Base-by-base conservation (phyloP, 202 grass and related monocot species). In the Panicum hallii region DNA sequence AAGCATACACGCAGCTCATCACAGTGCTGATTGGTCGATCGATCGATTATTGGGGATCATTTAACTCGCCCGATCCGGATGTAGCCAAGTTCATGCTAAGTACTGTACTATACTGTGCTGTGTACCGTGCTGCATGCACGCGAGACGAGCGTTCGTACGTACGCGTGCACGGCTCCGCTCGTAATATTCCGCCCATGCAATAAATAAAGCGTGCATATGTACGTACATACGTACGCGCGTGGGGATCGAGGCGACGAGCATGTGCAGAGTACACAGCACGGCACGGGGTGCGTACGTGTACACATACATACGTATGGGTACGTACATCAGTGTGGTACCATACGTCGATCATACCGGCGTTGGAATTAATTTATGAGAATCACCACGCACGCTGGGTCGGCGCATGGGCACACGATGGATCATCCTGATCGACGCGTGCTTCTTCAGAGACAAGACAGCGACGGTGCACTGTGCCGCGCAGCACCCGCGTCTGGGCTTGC, bases 151-250 rank as follows among this genome's bases (percentile, higher is more conserved):
- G 10, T 26, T 26, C 26, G 26, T 13, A 38, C 72, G 5, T 8
- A 44, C 26, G 41, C 36, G 64, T 30, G 50, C 57, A 82, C 68
- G 80, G 15, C 34, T 38, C 54, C 5, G 43, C 54, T 73, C 68
- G 2, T 63, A 62, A 72, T 82, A 82, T 49, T 72, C 80, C 71
- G 67, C 42, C 42, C 53, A 45, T 61, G 10, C 26, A 26, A 26
- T 26, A 28, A 82, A 82, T 72, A 68, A 46, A 71, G 26, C 67
- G n/a, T 42, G 9, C 34, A 2, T 19, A 26, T 26, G 26, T 26
- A 26, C 26, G 74, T 62, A 62, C 55, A 36, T 57, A 42, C 36
- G 32, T 32, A 7, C 36, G 38, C 16, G 28, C 19, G 74, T 15
- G 1, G 23, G 4, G 61, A 63, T 63, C 26, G 53, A 26, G 54